Conservation (phyloP, 805 yeast genomes). For the Candida parachauliodes region DNA sequence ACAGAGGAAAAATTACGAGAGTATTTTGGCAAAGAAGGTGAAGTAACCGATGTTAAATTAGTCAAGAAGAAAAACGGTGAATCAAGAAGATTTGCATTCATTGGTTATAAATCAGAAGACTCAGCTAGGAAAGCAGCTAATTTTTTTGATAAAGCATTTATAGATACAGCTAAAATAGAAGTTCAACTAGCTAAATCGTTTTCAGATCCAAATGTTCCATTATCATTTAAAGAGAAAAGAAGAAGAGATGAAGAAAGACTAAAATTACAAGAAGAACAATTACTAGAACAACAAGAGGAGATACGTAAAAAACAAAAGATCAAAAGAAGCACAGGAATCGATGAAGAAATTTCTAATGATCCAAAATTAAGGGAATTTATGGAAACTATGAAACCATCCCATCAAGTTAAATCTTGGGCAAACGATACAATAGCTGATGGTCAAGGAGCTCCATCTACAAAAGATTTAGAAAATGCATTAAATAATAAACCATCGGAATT, state of each 20-base stretch:
- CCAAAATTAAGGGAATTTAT: slow-evolving; percentile 75
- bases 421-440: slow-evolving; percentile 53
- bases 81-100: slow-evolving; percentile 88
- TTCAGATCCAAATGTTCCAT: slow-evolving; percentile 78
- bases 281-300: slow-evolving; percentile 37
- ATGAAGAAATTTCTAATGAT: slow-evolving; percentile 59
- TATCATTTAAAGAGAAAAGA: slow-evolving; percentile 45
- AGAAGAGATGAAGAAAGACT: slow-evolving; percentile 44
- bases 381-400: slow-evolving; percentile 76
- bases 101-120: slow-evolving; percentile 70
- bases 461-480: slow-evolving; percentile 43
- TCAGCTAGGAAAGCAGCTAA: slow-evolving; percentile 79
- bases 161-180: slow-evolving; percentile 76
- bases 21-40: slow-evolving; percentile 59
- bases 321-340: slow-evolving; percentile 39
- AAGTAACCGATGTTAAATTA: slow-evolving; percentile 84
- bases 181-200: slow-evolving; percentile 83
- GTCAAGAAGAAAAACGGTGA: slow-evolving; percentile 79
- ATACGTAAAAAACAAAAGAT: slow-evolving; percentile 36
- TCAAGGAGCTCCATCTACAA: slow-evolving; percentile 43
- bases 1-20: slow-evolving; percentile 68
- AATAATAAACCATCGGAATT: slow-evolving; percentile 21
- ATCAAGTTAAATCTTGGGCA: slow-evolving; percentile 71
- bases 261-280: slow-evolving; percentile 39
- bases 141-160: slow-evolving; percentile 72